Conservation (phyloP, 352 stramenopile genomes). For the Phytophthora vignae region DNA sequence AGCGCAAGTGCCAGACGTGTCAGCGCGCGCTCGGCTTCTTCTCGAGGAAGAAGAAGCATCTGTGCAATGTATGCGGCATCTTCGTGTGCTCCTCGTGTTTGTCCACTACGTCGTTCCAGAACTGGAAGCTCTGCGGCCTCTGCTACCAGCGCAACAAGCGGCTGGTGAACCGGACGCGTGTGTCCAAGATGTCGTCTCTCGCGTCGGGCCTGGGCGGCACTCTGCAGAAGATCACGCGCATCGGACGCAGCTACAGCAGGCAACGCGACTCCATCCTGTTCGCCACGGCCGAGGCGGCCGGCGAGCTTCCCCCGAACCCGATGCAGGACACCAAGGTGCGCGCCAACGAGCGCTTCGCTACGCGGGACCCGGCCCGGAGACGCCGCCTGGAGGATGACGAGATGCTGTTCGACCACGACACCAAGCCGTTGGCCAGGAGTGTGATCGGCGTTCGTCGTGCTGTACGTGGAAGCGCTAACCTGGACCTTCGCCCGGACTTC, state of each 20-base stretch:
- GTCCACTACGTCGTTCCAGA: conserved; percentile 68
- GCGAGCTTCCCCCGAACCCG: conserved; percentile 35
- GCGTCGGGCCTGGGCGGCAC: conserved; percentile 42
- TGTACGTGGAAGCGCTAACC: conserved; percentile 22
- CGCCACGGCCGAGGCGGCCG: conserved; percentile 40
- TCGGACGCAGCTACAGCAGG: conserved; percentile 46
- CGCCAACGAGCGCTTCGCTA: conserved; percentile 20
- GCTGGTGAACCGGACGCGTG: conserved; percentile 61
- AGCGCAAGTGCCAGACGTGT: conserved; percentile 74
- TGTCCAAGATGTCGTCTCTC: conserved; percentile 62
- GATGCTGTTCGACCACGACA: conserved; percentile 40
- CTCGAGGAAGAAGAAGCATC: conserved; percentile 63
- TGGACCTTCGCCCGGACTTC: conserved; percentile 27
- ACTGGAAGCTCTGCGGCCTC: conserved; percentile 65
- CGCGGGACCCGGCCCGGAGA: conserved; percentile 22
- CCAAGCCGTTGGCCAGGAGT: conserved; percentile 42
- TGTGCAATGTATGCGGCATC: conserved; percentile 71
- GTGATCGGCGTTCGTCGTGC: conserved; percentile 40
- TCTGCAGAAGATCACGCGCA: conserved; percentile 43
- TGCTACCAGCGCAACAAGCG: conserved; percentile 74
- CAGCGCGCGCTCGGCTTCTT: conserved; percentile 68
- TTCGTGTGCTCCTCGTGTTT: conserved; percentile 70
- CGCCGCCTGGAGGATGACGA: conserved; percentile 40
- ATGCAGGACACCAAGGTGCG: conserved; percentile 44
- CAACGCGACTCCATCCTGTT: conserved; percentile 54